Evolutionary conservation across 805 yeast genomes (phyloP).

Genomic region (Metschnikowia gelsemii): DNA sequence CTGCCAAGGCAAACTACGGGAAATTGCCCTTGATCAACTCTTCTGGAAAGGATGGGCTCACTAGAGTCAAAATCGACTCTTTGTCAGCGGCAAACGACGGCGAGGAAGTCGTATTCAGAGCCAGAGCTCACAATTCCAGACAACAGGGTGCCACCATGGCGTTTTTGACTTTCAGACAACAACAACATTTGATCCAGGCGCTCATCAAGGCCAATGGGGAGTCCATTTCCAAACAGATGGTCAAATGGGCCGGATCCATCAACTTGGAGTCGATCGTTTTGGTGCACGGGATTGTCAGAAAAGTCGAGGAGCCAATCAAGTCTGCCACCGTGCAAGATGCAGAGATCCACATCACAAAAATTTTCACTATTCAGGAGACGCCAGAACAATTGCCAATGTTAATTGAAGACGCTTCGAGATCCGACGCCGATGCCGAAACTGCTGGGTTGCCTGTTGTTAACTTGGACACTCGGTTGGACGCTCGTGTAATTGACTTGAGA

Average conservation of each 20-base stretch:
- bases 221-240: constrained; percentile 85
- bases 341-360: constrained; percentile 75
- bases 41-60: constrained; percentile 58
- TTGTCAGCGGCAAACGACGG: constrained; percentile 68
- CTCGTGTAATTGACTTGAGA: constrained; percentile 94
- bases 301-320: constrained; percentile 83
- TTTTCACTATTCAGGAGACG: constrained; percentile 78
- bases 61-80: constrained; percentile 57
- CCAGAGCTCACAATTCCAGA: constrained; percentile 90
- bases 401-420: constrained; percentile 94
- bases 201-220: constrained; percentile 53
- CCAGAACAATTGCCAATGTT: constrained; percentile 91
- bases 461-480: constrained; percentile 92
- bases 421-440: constrained; percentile 91
- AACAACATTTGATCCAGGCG: constrained; percentile 83
- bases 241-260: constrained; percentile 88
- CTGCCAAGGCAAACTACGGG: constrained; percentile 87
- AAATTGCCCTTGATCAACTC: constrained; percentile 85
- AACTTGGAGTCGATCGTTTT: constrained; percentile 88
- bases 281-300: constrained; percentile 79
- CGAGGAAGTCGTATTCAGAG: constrained; percentile 79
- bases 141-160: constrained; percentile 95
- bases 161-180: constrained; percentile 91
- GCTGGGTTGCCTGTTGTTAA: constrained; percentile 91
- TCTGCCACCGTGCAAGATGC: constrained; percentile 89